Evolutionary conservation across 257 asterid genomes (phyloP).

Genomic region (Cinchona pubescens): DNA sequence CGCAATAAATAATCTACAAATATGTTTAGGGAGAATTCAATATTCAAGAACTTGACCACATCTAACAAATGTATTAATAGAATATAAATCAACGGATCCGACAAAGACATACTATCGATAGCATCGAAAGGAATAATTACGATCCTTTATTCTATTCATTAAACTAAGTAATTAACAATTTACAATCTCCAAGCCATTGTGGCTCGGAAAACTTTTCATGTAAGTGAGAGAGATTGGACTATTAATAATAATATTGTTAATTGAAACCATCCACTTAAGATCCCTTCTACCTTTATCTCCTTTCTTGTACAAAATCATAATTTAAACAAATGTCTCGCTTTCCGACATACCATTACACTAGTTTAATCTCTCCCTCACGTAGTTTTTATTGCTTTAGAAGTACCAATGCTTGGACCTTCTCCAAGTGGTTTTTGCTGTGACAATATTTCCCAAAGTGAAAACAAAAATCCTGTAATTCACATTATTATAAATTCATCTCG

Average conservation of each 20-base stretch:
- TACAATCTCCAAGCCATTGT: slow-evolving; percentile 17
- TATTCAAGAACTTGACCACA: neutral
- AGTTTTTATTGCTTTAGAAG: slow-evolving; percentile 10
- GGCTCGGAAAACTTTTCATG: neutral
- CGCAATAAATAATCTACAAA: neutral
- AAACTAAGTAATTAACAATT: slow-evolving; percentile 20
- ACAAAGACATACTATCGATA: slow-evolving; percentile 19
- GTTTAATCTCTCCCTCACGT: neutral
- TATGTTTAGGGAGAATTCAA: neutral
- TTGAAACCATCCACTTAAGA: neutral
- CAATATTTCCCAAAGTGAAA: slow-evolving; percentile 17
- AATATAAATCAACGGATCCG: slow-evolving; percentile 11
- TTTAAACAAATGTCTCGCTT: neutral
- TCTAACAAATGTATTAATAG: neutral
- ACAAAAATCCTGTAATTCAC: slow-evolving; percentile 27
- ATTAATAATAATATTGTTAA: too few species aligned
- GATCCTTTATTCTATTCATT: slow-evolving; percentile 16
- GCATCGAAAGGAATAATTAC: slow-evolving; percentile 17
- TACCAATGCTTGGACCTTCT: slow-evolving; percentile 31
- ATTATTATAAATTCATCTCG: slow-evolving; percentile 22
- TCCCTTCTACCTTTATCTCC: neutral
- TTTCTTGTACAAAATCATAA: neutral
- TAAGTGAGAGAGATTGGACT: slow-evolving; percentile 13
- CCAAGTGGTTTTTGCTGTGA: slow-evolving; percentile 20
- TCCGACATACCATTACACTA: neutral